phyloP scores from a whole-genome alignment of 2,329 filamentous ascomycete genomes.

The Xylaria sp. region DNA sequence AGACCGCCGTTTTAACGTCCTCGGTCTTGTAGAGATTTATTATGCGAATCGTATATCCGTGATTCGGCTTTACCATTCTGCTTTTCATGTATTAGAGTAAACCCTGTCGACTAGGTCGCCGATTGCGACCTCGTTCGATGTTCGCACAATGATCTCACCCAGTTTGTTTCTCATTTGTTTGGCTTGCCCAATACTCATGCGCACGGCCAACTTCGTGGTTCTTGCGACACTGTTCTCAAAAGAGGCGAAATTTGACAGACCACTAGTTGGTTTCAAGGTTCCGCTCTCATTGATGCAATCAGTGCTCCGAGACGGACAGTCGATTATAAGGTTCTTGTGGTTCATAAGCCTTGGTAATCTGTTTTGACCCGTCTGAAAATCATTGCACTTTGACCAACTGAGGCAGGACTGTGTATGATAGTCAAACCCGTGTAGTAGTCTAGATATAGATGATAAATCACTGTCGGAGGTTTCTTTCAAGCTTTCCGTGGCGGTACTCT shows the following conservation, averaged over 20 bases:
- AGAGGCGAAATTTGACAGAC: neutral
- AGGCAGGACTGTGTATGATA: neutral
- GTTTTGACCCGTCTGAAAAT: neutral
- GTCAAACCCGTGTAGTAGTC: constrained; percentile 1
- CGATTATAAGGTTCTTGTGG: neutral
- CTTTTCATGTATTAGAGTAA: neutral
- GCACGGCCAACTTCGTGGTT: neutral
- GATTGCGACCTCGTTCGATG: neutral
- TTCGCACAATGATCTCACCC: neutral
- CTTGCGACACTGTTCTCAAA: neutral
- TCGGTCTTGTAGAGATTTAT: neutral
- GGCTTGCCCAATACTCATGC: neutral
- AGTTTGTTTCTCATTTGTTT: neutral
- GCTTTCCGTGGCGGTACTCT: neutral
- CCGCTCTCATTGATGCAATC: neutral
- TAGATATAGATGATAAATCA: neutral
- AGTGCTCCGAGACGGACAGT: neutral
- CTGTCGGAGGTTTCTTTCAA: neutral
- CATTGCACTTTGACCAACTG: neutral
- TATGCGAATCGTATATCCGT: neutral
- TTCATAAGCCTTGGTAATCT: neutral
- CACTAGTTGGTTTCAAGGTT: neutral
- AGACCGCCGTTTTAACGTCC: neutral
- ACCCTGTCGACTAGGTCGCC: neutral
- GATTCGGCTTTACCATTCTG: neutral